Evolutionary conservation across 257 asterid genomes (phyloP).

Genomic region (Jacaranda mimosifolia): DNA sequence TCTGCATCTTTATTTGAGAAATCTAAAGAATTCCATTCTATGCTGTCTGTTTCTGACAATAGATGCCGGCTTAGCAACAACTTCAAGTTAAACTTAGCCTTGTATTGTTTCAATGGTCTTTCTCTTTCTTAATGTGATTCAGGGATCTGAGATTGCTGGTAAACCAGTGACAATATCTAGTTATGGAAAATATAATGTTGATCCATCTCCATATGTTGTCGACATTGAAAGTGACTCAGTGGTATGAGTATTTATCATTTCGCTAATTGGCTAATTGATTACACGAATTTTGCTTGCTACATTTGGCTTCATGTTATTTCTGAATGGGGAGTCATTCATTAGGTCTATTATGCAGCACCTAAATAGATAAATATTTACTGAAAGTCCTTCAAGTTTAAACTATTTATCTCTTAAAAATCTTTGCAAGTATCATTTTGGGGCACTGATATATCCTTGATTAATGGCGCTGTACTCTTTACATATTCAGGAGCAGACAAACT

Average conservation of each 20-base stretch:
- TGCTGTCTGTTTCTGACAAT: not conserved
- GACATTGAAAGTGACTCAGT: slow-evolving; percentile 23
- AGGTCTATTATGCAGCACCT: not conserved
- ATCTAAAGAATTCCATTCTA: not conserved
- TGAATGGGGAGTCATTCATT: not conserved
- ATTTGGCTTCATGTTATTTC: not conserved
- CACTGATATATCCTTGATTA: not conserved
- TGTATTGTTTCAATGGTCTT: not conserved
- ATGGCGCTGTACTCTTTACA: not conserved
- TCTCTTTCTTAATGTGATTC: not conserved
- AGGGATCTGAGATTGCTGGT: slow-evolving; percentile 53
- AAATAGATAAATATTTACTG: not conserved
- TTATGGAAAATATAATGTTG: slow-evolving; percentile 33
- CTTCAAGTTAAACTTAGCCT: not conserved
- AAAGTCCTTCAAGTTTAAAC: not conserved
- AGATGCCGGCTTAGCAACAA: not conserved
- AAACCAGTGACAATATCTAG: slow-evolving; percentile 45
- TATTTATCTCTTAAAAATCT: not conserved
- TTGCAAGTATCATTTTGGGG: not conserved
- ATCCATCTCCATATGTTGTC: slow-evolving; percentile 46
- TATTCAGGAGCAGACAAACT: not conserved
- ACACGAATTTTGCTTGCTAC: not conserved
- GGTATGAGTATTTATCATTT: slow-evolving; percentile 31
- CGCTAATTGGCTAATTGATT: not conserved
- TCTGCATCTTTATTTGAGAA: not conserved